These are phyloP conservation scores for Cutaneotrichosporon sp. DNA, from an alignment of 1,284 basidiomycete genomes.

Conservation along the genomic window DNA sequence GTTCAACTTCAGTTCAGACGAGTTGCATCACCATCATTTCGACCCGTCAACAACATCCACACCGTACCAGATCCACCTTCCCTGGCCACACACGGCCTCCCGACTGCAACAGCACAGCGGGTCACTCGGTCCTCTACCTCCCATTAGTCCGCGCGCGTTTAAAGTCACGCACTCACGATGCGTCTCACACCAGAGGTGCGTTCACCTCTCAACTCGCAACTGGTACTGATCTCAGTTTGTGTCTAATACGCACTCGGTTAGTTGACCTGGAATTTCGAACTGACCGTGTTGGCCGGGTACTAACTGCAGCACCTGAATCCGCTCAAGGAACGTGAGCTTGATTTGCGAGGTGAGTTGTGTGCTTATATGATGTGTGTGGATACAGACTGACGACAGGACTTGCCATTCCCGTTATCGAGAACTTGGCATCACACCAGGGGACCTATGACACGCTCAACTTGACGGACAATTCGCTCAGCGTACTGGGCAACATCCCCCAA, in stretches of 20 bases:
- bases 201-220: constrained; percentile 12
- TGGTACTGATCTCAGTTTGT: constrained; percentile 41
- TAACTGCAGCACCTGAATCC: constrained; percentile 67
- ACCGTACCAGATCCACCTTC: not conserved
- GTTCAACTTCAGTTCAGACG: too few relatives aligned
- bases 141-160: not conserved
- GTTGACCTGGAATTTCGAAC: constrained; percentile 20
- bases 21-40: too few relatives aligned
- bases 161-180: constrained; percentile 29
- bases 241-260: constrained; percentile 48
- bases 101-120: not conserved
- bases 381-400: constrained; percentile 62
- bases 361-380: not conserved
- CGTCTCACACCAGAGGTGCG: constrained; percentile 54
- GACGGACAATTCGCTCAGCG: constrained; percentile 91
- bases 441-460: constrained; percentile 70
- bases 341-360: constrained; percentile 75
- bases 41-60: not conserved
- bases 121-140: not conserved
- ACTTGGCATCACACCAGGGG: constrained; percentile 93
- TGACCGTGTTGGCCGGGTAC: constrained; percentile 17
- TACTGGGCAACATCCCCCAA: constrained; percentile 87
- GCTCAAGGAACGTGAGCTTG: constrained; percentile 89
- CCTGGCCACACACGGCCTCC: not conserved
- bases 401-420: constrained; percentile 98